phyloP scores from a whole-genome alignment of 495 filamentous ascomycete species.

The Hyaloscypha bicolor region DNA sequence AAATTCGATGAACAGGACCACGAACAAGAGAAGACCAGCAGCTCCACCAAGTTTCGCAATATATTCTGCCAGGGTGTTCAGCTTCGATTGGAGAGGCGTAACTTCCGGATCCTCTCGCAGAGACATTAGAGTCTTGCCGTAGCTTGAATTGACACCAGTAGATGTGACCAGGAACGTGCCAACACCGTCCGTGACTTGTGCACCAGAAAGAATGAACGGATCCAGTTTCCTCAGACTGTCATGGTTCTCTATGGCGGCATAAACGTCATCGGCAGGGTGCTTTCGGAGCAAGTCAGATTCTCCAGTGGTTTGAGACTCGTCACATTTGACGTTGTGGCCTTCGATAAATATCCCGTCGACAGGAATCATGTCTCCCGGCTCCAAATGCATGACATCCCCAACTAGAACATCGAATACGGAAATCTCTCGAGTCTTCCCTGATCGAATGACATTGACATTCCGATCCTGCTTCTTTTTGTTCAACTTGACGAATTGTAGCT shows the following conservation, averaged over 20 bases:
- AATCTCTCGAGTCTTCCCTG: slow-evolving; percentile 75
- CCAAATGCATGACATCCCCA: slow-evolving; percentile 81
- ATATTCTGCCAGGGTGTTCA: slow-evolving; percentile 87
- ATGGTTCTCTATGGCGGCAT: slow-evolving; percentile 72
- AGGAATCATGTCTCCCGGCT: slow-evolving; percentile 87
- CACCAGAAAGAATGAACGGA: slow-evolving; percentile 91
- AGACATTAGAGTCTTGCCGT: slow-evolving; percentile 93
- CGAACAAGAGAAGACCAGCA: slow-evolving; percentile 80
- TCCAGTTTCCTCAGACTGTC: slow-evolving; percentile 82
- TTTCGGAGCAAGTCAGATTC: slow-evolving; percentile 84
- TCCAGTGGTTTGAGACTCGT: slow-evolving; percentile 82
- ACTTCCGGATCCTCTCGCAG: slow-evolving; percentile 87
- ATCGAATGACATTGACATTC: slow-evolving; percentile 73
- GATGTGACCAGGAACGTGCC: slow-evolving; percentile 84
- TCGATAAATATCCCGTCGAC: slow-evolving; percentile 79
- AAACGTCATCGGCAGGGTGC: slow-evolving; percentile 74
- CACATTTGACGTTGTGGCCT: slow-evolving; percentile 73
- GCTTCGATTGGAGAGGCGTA: slow-evolving; percentile 91
- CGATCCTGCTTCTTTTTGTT: slow-evolving; percentile 83
- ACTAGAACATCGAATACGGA: slow-evolving; percentile 80
- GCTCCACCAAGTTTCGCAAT: slow-evolving; percentile 92
- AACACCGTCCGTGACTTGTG: slow-evolving; percentile 89
- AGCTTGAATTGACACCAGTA: slow-evolving; percentile 82
- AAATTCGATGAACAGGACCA: slow-evolving; percentile 94
- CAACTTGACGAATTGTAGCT: slow-evolving; percentile 75